A percentile compares a stretch with the other conserved stretches of the same genome.
Evolutionary conservation across 1,284 basidiomycete species (phyloP).

Genomic region (Cutaneotrichosporon daszewskae): DNA sequence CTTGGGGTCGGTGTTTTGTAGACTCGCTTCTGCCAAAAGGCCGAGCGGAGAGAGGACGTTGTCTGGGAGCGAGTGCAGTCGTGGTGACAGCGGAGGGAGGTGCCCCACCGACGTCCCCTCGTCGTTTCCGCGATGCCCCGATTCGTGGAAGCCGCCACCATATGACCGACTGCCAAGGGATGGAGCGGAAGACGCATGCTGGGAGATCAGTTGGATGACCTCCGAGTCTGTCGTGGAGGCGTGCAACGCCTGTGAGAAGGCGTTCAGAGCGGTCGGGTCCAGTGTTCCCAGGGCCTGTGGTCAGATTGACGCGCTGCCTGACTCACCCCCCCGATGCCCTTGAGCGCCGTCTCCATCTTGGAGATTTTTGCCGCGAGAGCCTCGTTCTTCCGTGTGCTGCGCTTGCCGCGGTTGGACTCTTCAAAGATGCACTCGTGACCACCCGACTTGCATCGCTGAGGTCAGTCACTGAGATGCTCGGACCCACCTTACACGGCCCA

Average conservation of each 20-base stretch:
- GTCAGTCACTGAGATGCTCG: background rate
- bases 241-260: slow-evolving; percentile 39
- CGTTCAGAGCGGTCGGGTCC: slow-evolving; percentile 54
- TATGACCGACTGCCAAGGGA: slow-evolving; percentile 20
- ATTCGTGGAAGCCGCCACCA: slow-evolving; percentile 7
- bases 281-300: slow-evolving; percentile 61
- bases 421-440: slow-evolving; percentile 91
- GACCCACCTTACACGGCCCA: slow-evolving; percentile 70
- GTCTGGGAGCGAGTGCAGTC: slow-evolving; percentile 82
- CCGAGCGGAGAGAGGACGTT: slow-evolving; percentile 86
- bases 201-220: slow-evolving; percentile 73
- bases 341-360: slow-evolving; percentile 88
- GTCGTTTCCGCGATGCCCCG: slow-evolving; percentile 1
- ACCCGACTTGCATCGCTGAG: slow-evolving; percentile 55
- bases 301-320: background rate
- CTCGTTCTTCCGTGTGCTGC: slow-evolving; percentile 80
- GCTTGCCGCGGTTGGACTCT: slow-evolving; percentile 87
- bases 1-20: slow-evolving; percentile 64
- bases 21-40: slow-evolving; percentile 79
- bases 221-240: slow-evolving; percentile 50
- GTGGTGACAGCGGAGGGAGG: slow-evolving; percentile 56
- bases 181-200: slow-evolving; percentile 52
- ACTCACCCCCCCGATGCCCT: slow-evolving; percentile 48
- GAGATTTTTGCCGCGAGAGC: slow-evolving; percentile 76
- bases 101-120: slow-evolving; percentile 12